phyloP scores from a whole-genome alignment of 805 yeast genomes.

The Barnettozyma populi region DNA sequence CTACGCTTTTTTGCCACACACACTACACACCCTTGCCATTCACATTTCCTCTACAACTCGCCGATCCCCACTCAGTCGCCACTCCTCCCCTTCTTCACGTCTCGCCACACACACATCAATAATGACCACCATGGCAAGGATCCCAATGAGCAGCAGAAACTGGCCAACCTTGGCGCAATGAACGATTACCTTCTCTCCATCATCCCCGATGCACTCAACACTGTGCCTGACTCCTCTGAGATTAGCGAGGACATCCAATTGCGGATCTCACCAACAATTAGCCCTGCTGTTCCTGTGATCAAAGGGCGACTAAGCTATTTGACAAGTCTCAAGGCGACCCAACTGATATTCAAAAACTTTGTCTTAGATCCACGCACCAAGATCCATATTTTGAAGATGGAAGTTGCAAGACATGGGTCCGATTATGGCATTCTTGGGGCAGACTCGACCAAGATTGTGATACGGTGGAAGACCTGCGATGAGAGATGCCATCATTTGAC shows the following conservation, averaged over 20 bases:
- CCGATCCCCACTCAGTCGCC: not conserved
- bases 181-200: constrained; percentile 40
- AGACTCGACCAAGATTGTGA: constrained; percentile 40
- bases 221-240: constrained; percentile 37
- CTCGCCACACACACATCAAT: not conserved
- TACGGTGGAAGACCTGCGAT: constrained; percentile 55
- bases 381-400: constrained; percentile 39
- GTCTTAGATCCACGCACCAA: constrained; percentile 46
- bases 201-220: constrained; percentile 46
- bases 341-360: constrained; percentile 47
- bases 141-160: constrained; percentile 3
- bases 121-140: not conserved
- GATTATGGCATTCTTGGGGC: constrained; percentile 9
- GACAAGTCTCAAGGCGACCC: constrained; percentile 52
- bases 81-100: constrained; percentile 2
- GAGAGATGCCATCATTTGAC: constrained; percentile 46
- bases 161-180: constrained; percentile 47
- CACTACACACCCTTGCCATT: not conserved
- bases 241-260: constrained; percentile 44
- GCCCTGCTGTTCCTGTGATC: constrained; percentile 44
- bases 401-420: constrained; percentile 9
- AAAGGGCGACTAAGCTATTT: constrained; percentile 51
- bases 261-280: constrained; percentile 51
- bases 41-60: not conserved
- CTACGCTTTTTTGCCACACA: not conserved